Conservation (phyloP, 495 filamentous ascomycete genomes). For the Penicillium daleae region DNA sequence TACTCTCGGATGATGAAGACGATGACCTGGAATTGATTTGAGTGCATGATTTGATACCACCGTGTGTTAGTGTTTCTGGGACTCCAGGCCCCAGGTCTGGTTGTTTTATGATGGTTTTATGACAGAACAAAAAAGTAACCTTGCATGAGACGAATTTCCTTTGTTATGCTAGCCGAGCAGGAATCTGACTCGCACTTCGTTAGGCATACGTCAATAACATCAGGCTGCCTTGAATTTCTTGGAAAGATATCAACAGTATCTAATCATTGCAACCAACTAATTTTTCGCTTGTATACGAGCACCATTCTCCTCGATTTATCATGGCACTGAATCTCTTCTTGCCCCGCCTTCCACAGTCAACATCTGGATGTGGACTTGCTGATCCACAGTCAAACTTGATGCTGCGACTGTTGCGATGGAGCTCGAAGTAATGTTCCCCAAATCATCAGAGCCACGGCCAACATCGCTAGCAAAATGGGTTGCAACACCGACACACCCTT, state of each 20-base stretch:
- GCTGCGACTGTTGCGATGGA: slow-evolving; percentile 10
- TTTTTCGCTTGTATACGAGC: too few relatives aligned
- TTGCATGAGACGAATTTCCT: slow-evolving; percentile 19
- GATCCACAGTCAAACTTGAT: slow-evolving; percentile 1
- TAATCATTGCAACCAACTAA: not conserved
- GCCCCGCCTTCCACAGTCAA: not conserved
- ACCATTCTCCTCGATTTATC: not conserved
- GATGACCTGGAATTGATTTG: slow-evolving; percentile 60
- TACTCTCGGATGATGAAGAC: slow-evolving; percentile 45
- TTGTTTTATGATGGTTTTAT: slow-evolving; percentile 20
- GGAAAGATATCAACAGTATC: not conserved
- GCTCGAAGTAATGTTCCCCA: slow-evolving; percentile 21
- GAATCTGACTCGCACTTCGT: not conserved
- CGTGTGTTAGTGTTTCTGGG: not conserved
- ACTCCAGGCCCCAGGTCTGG: not conserved
- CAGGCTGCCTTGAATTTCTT: not conserved
- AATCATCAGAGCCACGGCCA: slow-evolving; percentile 25
- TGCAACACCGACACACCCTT: slow-evolving; percentile 71
- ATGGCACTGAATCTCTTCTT: not conserved
- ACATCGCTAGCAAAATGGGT: slow-evolving; percentile 62
- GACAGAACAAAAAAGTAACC: slow-evolving; percentile 17
- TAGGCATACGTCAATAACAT: not conserved
- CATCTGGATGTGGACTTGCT: too few relatives aligned
- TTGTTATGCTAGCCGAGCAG: slow-evolving; percentile 14
- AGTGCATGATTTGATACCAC: slow-evolving; percentile 8